phyloP scores from a whole-genome alignment of 306 rosid species.

The Dicorynia guianensis region DNA sequence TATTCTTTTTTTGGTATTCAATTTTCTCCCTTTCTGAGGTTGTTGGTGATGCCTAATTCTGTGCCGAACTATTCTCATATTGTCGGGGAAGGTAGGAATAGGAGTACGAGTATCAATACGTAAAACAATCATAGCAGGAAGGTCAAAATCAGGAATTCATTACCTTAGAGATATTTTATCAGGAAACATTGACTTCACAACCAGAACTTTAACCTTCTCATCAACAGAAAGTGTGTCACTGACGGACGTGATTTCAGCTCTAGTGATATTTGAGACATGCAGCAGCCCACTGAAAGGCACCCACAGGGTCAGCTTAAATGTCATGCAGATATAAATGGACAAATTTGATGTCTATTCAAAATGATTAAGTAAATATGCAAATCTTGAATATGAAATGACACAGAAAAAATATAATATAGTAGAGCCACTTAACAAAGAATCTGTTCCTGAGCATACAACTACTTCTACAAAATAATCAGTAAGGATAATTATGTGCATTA shows the following conservation, averaged over 20 bases:
- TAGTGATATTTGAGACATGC: conserved; percentile 87
- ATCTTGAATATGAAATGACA: conserved; percentile 22
- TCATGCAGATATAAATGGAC: conserved; percentile 16
- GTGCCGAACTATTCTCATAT: background rate
- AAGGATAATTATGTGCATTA: conserved; percentile 1
- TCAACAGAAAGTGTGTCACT: conserved; percentile 73
- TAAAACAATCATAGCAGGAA: conserved; percentile 22
- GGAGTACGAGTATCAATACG: conserved; percentile 25
- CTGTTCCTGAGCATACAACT: background rate
- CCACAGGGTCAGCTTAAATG: conserved; percentile 30
- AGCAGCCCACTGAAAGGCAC: conserved; percentile 82
- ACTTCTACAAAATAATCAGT: background rate
- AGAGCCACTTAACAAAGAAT: conserved; percentile 23
- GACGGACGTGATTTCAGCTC: conserved; percentile 69
- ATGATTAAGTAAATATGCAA: conserved; percentile 12
- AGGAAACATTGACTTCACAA: conserved; percentile 84
- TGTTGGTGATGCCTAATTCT: background rate
- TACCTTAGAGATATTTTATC: conserved; percentile 92
- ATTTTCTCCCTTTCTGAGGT: background rate
- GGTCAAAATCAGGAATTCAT: conserved; percentile 31
- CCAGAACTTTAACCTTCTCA: conserved; percentile 86
- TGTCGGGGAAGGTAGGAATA: background rate
- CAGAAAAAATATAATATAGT: background rate
- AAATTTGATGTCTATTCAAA: conserved; percentile 10
- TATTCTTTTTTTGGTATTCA: background rate